Evolutionary conservation across 495 filamentous ascomycete species (phyloP).

Genomic region (Hypoxylon lenormandii): DNA sequence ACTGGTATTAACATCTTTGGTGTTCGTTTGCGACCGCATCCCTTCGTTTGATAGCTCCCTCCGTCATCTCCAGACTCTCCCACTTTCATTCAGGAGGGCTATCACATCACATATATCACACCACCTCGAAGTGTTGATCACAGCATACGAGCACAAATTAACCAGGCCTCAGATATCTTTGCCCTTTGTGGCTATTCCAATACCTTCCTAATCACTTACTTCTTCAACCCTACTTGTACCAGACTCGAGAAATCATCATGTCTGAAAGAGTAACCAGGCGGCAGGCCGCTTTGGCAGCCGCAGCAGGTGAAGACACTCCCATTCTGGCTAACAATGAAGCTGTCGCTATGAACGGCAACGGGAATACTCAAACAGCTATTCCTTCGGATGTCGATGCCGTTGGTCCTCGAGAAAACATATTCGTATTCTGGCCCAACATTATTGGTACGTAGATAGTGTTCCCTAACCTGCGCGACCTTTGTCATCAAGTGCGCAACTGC

Average conservation of each 20-base stretch:
- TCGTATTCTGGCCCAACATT: constrained; percentile 92
- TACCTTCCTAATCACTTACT: constrained; percentile 1
- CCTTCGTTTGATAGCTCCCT: constrained; percentile 15
- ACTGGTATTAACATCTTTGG: constrained; percentile 1
- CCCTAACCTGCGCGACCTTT: constrained; percentile 1
- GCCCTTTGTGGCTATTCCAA: not conserved
- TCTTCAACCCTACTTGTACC: not conserved
- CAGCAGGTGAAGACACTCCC: constrained; percentile 38
- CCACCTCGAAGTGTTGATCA: constrained; percentile 13
- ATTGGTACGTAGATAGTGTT: constrained; percentile 73
- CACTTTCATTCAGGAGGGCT: constrained; percentile 20
- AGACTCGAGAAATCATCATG: constrained; percentile 39
- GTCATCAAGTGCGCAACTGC: not conserved
- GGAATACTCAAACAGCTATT: constrained; percentile 37
- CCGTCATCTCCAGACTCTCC: constrained; percentile 1
- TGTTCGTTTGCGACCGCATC: constrained; percentile 30
- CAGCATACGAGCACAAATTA: constrained; percentile 12
- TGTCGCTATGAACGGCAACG: constrained; percentile 46
- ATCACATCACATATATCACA: constrained; percentile 26
- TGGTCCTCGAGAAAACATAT: constrained; percentile 80
- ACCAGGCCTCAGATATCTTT: constrained; percentile 16
- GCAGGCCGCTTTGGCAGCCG: constrained; percentile 51
- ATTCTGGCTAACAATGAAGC: constrained; percentile 26
- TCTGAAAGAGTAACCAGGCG: constrained; percentile 52
- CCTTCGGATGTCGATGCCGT: constrained; percentile 36